Base-by-base conservation (phyloP, 2,329 filamentous ascomycete genomes). In the Aspergillus hortae region DNA sequence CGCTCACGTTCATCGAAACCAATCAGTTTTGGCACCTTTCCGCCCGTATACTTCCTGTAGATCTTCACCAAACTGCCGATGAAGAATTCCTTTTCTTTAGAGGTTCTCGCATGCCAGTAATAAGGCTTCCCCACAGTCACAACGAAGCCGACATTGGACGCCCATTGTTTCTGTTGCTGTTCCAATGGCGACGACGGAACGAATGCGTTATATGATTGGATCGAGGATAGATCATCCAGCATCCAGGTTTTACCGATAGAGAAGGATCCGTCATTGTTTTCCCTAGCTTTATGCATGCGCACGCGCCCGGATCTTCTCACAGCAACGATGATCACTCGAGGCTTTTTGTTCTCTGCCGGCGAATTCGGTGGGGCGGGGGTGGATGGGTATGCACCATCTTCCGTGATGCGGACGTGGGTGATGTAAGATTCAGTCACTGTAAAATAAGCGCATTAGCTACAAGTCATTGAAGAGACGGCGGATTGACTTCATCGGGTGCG, bases 191-290 rank as follows among this genome's bases (percentile, higher is more conserved):
- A 86, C 61, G 71, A 78, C 66, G 78, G 82, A 66, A 69, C 77
- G 17, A 83, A 70, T 41, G 85, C 80, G 6, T 84, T 87, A 66
- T 87, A 97, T 23, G 90, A 94, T 69, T 95, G 88, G 59, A 99
- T 89, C 43, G 82, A 80, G 4, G 83, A 82, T 45, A 99, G 77
- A 67, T 99, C 94, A 71, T 97, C 92, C 61, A 99, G 82, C 68
- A 92, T 89, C 94, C 94, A 99, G 3, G 94, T 96, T 76, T 99
- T 99, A 60, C 94, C 94, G 61, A 99, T 96, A 17, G 92, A 97
- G 72, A 96, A 99, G 21, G 89, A 85, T 51, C 91, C 91, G 70
- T 96, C 96, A 51, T 83, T 80, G 69, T 99, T 99, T 75, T 99
- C 94, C 63, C 95, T 87, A 52, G 91, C 92, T 74, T 99, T 99